Conservation (phyloP, 345 rosid species). For the Odontarrhena argentea region DNA sequence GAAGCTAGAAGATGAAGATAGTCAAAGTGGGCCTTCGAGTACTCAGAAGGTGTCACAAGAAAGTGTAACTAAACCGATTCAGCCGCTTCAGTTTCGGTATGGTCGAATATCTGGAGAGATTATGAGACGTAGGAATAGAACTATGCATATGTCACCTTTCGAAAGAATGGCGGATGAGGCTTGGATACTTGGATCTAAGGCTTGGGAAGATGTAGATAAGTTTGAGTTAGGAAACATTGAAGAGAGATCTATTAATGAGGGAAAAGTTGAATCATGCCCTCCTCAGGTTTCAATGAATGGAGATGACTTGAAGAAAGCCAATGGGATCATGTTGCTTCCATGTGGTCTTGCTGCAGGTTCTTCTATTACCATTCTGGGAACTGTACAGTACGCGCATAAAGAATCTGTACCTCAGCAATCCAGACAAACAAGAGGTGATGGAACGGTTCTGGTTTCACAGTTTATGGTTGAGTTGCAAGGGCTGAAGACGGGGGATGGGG, state of each 20-base stretch:
- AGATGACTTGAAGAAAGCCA: slow-evolving; percentile 67
- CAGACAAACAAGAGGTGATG: slow-evolving; percentile 52
- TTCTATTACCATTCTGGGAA: slow-evolving; percentile 89
- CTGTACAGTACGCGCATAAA: slow-evolving; percentile 79
- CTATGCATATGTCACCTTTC: slow-evolving; percentile 57
- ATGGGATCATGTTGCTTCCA: slow-evolving; percentile 78
- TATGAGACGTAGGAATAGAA: slow-evolving; percentile 70
- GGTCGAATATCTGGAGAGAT: slow-evolving; percentile 81
- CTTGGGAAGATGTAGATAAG: slow-evolving; percentile 81
- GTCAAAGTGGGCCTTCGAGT: slow-evolving; percentile 55
- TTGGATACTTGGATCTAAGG: slow-evolving; percentile 85
- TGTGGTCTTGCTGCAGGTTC: slow-evolving; percentile 97
- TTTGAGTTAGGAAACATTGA: slow-evolving; percentile 50
- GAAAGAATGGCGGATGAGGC: slow-evolving; percentile 96
- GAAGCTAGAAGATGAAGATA: slow-evolving; percentile 66
- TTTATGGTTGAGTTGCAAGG: slow-evolving; percentile 97
- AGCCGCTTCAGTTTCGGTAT: slow-evolving; percentile 61
- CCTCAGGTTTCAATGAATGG: slow-evolving; percentile 76
- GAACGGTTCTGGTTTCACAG: slow-evolving; percentile 80
- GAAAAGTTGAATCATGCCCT: slow-evolving; percentile 69
- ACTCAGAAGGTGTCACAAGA: slow-evolving; percentile 54
- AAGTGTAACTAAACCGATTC: slow-evolving; percentile 45
- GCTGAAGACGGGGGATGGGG: slow-evolving; percentile 84
- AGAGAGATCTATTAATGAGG: slow-evolving; percentile 46
- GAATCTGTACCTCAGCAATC: slow-evolving; percentile 82